These are phyloP conservation scores for Calonectria crousiana DNA, from an alignment of 2,329 filamentous ascomycete genomes.

Conservation along the genomic window DNA sequence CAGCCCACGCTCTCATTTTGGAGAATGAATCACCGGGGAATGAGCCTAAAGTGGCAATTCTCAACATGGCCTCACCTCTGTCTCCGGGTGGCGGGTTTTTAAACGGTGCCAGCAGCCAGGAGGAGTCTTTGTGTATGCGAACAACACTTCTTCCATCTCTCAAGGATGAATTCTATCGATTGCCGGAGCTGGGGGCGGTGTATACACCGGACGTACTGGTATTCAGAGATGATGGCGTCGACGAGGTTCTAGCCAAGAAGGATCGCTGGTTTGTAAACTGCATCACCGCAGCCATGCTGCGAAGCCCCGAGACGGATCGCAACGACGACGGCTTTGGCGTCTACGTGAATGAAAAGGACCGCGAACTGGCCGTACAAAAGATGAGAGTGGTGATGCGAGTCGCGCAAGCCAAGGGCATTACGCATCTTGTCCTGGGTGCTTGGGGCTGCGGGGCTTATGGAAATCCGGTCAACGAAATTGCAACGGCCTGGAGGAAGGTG, in stretches of 20 bases:
- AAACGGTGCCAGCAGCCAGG: constrained; percentile 69
- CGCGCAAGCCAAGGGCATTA: constrained; percentile 57
- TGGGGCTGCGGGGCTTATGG: constrained; percentile 76
- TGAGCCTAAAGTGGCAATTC: constrained; percentile 60
- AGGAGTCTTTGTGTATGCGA: constrained; percentile 72
- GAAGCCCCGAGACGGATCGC: constrained; percentile 66
- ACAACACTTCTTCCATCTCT: constrained; percentile 71
- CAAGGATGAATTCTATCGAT: constrained; percentile 68
- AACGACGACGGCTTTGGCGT: constrained; percentile 45
- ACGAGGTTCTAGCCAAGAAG: constrained; percentile 53
- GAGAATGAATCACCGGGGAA: not conserved
- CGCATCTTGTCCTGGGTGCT: constrained; percentile 68
- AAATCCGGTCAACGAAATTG: constrained; percentile 71
- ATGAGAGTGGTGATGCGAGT: constrained; percentile 71
- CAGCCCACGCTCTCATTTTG: constrained; percentile 51
- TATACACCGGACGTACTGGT: constrained; percentile 71
- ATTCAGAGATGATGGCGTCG: constrained; percentile 56
- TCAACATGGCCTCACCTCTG: constrained; percentile 75
- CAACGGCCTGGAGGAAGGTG: constrained; percentile 61
- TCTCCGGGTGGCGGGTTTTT: constrained; percentile 72
- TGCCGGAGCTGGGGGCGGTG: constrained; percentile 68
- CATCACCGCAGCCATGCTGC: constrained; percentile 68
- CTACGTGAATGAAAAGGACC: constrained; percentile 61
- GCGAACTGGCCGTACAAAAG: constrained; percentile 64
- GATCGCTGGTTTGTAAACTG: constrained; percentile 71